Base-by-base conservation (phyloP, 305 asterid species). In the Fraxinus greggii region DNA sequence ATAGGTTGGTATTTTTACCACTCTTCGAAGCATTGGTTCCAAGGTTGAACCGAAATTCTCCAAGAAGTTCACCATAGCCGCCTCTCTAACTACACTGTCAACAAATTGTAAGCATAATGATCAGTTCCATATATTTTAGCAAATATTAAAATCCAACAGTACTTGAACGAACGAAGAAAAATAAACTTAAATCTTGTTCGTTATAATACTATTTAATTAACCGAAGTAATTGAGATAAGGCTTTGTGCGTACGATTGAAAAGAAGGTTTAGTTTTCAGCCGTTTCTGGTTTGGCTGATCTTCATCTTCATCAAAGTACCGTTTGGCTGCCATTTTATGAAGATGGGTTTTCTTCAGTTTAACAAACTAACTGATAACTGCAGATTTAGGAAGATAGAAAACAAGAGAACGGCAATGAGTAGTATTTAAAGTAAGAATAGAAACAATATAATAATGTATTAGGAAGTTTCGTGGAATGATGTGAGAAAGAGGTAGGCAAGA, bases 21-120 rank as follows among this genome's bases (percentile, higher is more conserved):
- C 95, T 90, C 86, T 87, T 33, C 95, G 90, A 80, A 93, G 89
- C 94, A 90, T 85, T 23, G 97, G 95, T 79, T 93, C 97, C 87
- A 93, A 84, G 23, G 89, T 76, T 3, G 95, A 78, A 78, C 91
- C 88, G 76, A 92, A 81, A 79, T 87, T 87, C 74, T 93, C 90
- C 23, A 88, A 79, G 87, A 86, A 88, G 77, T 93, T 91, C 89
- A 74, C 84, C 88, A 79, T 80, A 31, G 86, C 87, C 63, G 88
- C 97, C 80, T 92, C 92, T 72, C 82, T 86, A 21, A 90, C 89
- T 26, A 90, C 95, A 79, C 97, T 91, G 90, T 59, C 76, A 48
- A 3, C 54, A 12, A 12, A 45, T 0, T 12, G 13, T 45, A 45
- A 45, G 54, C 54, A 13, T 12, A 45, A 12, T 38, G 45, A 38